Base-by-base conservation (phyloP, 371 early-diverging fungal genomes). In the Coemansia sp. region DNA sequence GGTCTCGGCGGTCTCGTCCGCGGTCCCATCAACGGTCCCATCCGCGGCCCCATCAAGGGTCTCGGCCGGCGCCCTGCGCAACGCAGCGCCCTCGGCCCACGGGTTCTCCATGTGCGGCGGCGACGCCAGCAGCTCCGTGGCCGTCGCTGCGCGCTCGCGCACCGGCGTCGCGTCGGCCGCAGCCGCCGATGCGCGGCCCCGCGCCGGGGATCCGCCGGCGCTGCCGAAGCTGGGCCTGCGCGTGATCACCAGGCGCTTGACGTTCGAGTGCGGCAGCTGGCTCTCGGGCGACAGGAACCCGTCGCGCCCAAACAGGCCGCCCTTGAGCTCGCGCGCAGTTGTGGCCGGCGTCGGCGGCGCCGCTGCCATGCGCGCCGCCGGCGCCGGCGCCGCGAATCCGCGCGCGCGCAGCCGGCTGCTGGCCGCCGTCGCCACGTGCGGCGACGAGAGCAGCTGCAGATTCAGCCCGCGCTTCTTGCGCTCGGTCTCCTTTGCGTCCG, bases 211-310 rank as follows among this genome's bases (percentile, higher is more conserved):
- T 55, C 55, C 71, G 45, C 72, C 66, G 49, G 67, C 55, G 16
- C 48, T 50, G 34, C 78, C 81, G 59, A 65, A 57, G 63, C 78
- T 48, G 58, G 77, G 50, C 54, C 57, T 65, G 11, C 66, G 56
- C 33, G 81, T 77, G 34, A 89, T 80, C 5, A 85, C 76, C n/a
- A 92, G 74, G 35, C 85, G 88, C 68, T 89, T 90, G 62, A 86
- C 85, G 61, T 81, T 88, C n/a, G 85, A 80, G 36, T 88, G 86
- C 14, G 90, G 85, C n/a, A 85, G 77, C 63, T 88, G 90, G 9
- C 85, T 82, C 50, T 90, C 89, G 2, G 88, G 65, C 5, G 86
- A 80, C 35, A 89, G 81, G 14, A 86, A 79, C 12, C 84, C 86
- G 56, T 86, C 87, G 53, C 89, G 86, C 38, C 83, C 84, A 49